Evolutionary conservation across 306 rosid genomes (phyloP).

Genomic region (Calophaca sinica): DNA sequence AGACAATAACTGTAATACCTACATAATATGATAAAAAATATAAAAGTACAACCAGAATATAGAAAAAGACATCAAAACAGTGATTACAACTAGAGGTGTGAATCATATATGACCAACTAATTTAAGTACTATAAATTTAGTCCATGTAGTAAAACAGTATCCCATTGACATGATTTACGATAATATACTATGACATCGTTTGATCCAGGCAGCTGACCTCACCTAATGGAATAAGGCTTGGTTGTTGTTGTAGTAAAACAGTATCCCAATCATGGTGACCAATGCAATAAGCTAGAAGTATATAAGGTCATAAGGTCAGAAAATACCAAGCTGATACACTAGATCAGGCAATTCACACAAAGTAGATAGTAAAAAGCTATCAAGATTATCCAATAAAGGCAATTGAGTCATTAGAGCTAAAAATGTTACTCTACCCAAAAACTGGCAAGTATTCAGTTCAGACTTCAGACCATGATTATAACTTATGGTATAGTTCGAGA

Average conservation of each 20-base stretch:
- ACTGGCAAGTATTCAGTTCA: slow-evolving; percentile 10
- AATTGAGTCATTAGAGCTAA: background rate
- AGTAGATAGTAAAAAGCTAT: slow-evolving; percentile 13
- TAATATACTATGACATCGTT: no score
- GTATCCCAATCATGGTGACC: background rate
- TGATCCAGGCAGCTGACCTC: no score
- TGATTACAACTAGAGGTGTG: background rate
- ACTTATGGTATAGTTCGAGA: slow-evolving; percentile 20
- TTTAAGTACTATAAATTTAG: background rate
- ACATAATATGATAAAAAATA: background rate
- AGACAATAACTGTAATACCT: background rate
- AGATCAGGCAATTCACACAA: background rate
- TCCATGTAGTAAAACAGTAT: slow-evolving; percentile 1
- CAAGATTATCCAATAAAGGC: slow-evolving; percentile 27
- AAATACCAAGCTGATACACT: slow-evolving; percentile 5
- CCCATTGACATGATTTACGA: no score
- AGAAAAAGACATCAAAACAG: slow-evolving; percentile 17
- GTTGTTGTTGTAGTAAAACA: no score
- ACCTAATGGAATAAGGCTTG: no score
- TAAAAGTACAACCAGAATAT: background rate
- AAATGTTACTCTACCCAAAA: slow-evolving; percentile 25
- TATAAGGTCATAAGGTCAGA: slow-evolving; percentile 2
- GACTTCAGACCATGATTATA: background rate
- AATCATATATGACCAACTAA: slow-evolving; percentile 21
- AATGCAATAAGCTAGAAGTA: background rate